A percentile compares a stretch with the other conserved stretches of the same genome.
Evolutionary conservation across 495 filamentous ascomycete genomes (phyloP).

Genomic region (Aspergillus egyptiacus): DNA sequence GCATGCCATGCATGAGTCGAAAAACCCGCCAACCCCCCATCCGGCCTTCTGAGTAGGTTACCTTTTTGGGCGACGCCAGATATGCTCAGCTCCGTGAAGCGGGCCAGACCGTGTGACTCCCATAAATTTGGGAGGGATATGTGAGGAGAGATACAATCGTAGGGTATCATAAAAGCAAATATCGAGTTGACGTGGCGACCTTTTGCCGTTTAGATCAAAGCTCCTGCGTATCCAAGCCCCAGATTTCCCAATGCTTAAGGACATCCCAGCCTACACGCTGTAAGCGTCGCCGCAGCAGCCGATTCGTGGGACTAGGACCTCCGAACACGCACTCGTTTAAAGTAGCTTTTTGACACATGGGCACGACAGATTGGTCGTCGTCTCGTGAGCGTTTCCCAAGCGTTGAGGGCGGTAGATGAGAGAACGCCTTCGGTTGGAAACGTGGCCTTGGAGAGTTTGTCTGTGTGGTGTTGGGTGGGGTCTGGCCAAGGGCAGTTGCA

Average conservation of each 20-base stretch:
- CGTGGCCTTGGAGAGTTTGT: background rate
- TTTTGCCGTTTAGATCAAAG: no score
- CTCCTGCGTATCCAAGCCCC: constrained; percentile 39
- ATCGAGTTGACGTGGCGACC: no score
- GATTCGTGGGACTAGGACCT: background rate
- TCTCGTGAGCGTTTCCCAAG: constrained; percentile 21
- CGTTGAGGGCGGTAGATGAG: constrained; percentile 4
- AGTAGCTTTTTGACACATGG: background rate
- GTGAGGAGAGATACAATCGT: no score
- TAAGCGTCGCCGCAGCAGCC: constrained; percentile 27
- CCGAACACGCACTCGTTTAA: background rate
- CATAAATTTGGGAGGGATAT: no score
- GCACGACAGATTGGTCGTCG: background rate
- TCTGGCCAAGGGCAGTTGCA: background rate
- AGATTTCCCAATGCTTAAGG: constrained; percentile 39
- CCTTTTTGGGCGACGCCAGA: no score
- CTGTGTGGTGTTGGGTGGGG: background rate
- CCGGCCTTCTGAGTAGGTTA: no score
- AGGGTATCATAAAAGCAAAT: no score
- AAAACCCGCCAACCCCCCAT: no score
- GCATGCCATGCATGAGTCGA: no score
- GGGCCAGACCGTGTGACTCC: no score
- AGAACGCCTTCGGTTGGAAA: background rate
- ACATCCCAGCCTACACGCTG: constrained; percentile 40
- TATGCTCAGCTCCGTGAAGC: no score